Evolutionary conservation across 1,139 yeast species (phyloP), one percentile per base, ranked within the genome.

Genomic region (Debaryomyces nepalensis): DNA sequence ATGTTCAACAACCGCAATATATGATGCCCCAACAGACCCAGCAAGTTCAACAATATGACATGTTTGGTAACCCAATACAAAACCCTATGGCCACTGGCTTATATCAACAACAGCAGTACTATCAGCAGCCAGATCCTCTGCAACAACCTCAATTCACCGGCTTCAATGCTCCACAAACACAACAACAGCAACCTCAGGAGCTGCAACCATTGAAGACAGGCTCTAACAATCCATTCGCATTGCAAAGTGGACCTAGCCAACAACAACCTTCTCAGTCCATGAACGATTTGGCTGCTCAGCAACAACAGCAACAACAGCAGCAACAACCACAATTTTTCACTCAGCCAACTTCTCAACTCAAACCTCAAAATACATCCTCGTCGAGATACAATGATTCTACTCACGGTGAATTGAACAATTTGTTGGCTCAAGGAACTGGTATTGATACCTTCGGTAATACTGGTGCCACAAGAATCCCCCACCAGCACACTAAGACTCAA

Each of bases 371-470:
- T 39, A 67, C 72, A 4, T 63, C 75, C 4, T 59, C 68, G 3
- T 72, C 77, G 18, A 67, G 61, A 49, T 72, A 52, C 52, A 68
- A 70, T 73, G 85, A 59, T 75, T 81, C 64, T 66, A 79, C 73
- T 68, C 90, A 70, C 45, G 52, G 68, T 14, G 93, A 87, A 51
- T 77, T 91, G 57, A 90, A 91, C 64, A 77, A 79, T 46, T 71
- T 91, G 45, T 75, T 91, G 51, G 87, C 95, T 9, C 81, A 84
- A 42, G 97, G 97, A 27, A 87, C 96, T 0, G 98, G 97, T 18
- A 73, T 90, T 44, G 99, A 93, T 64, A 91, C 98, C 0, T 93
- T 88, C 64, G 99, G 99, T 64, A 93, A 93, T 63, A 84, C 89
- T 4, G 99, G 99, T 41, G 87, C 85, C 11, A 68, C 84, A 21